A percentile compares a stretch with the other conserved stretches of the same genome.
Conservation (phyloP, 192 early-diverging fungal genomes). For the Rhizophagus clarus region DNA sequence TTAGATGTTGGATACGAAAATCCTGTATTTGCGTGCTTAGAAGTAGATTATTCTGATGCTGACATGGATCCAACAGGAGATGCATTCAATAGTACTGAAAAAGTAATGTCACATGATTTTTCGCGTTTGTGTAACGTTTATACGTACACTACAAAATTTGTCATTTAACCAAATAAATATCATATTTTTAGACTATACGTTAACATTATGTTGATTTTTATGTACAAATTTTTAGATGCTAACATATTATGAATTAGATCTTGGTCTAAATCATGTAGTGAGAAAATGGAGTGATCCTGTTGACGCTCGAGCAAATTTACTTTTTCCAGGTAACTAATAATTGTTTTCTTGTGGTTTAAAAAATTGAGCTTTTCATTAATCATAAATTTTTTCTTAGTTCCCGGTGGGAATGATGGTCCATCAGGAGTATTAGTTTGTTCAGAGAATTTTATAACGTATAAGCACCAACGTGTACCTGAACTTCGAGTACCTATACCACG, state of each 20-base stretch:
- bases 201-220: neutral
- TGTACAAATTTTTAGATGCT: constrained; percentile 53
- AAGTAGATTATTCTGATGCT: constrained; percentile 81
- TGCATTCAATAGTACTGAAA: constrained; percentile 70
- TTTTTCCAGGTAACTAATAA: constrained; percentile 68
- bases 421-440: constrained; percentile 96
- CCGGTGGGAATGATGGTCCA: constrained; percentile 92
- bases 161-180: neutral
- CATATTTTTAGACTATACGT: no score
- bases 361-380: neutral
- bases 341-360: neutral
- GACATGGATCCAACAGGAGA: constrained; percentile 77
- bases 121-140: neutral
- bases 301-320: constrained; percentile 70
- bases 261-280: constrained; percentile 98
- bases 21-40: constrained; percentile 94
- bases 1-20: constrained; percentile 99
- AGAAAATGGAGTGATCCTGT: constrained; percentile 92
- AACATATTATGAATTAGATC: constrained; percentile 95
- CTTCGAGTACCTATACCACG: constrained; percentile 81
- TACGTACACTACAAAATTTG: neutral
- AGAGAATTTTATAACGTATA: constrained; percentile 86
- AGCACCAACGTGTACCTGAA: constrained; percentile 68
- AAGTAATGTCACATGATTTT: constrained; percentile 46
- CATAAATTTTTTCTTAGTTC: constrained; percentile 43